Percentiles rank a stretch among this genome's conserved stretches.
These are phyloP conservation scores for Cystoisospora suis DNA, from an alignment of 169 alveolate genomes.

Conservation along the genomic window DNA sequence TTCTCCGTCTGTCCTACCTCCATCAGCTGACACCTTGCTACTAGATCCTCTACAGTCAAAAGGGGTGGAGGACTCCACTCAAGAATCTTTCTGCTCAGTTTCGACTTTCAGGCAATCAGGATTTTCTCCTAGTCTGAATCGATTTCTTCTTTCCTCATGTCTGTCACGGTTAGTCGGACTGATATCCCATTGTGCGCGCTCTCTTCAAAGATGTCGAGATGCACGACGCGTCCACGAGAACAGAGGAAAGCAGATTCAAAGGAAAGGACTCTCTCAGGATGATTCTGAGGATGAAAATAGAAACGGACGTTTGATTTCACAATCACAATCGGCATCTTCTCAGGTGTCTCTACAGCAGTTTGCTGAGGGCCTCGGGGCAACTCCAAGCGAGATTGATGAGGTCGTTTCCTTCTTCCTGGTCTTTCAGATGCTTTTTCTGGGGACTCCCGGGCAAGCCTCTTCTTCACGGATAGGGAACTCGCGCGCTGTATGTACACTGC, in stretches of 20 bases:
- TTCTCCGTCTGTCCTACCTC: no score
- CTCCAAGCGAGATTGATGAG: neutral
- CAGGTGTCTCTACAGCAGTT: neutral
- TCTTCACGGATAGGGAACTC: no score
- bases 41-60: no score
- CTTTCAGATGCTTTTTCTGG: neutral
- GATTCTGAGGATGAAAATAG: neutral
- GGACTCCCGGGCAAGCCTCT: no score
- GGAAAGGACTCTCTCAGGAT: neutral
- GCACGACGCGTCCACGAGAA: no score
- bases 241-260: neutral
- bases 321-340: neutral
- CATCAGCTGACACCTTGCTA: no score
- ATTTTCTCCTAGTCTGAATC: constrained; percentile 25
- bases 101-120: neutral
- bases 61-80: no score
- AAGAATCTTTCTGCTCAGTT: no score
- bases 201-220: no score
- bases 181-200: no score
- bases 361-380: constrained; percentile 3
- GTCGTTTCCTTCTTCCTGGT: neutral
- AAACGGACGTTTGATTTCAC: no score
- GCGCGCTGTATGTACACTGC: no score
- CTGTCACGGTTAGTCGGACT: neutral
- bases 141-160: constrained; percentile 12